Percentiles rank a stretch among this genome's conserved stretches.
Evolutionary conservation across 2,329 filamentous ascomycete species (phyloP).

Genomic region (Shiraia bambusicola): DNA sequence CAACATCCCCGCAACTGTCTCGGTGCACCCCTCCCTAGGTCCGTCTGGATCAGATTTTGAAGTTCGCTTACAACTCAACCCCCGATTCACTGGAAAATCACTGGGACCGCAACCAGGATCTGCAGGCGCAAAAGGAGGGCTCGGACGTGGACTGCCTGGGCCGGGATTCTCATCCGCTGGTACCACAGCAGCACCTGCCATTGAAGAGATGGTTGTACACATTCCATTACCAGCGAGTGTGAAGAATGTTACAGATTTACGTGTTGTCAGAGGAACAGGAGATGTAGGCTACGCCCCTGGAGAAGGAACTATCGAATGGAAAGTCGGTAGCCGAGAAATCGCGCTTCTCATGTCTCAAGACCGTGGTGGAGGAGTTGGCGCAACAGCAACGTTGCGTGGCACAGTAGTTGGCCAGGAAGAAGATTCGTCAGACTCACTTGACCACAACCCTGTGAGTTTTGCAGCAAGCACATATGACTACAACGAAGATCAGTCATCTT

Average conservation of each 20-base stretch:
- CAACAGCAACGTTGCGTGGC: constrained; percentile 74
- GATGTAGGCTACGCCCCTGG: constrained; percentile 80
- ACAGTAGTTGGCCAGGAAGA: constrained; percentile 69
- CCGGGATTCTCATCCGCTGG: constrained; percentile 35
- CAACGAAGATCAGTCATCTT: constrained; percentile 30
- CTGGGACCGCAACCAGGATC: constrained; percentile 44
- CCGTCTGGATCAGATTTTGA: constrained; percentile 80
- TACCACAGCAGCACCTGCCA: constrained; percentile 41
- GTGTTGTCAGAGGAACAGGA: constrained; percentile 74
- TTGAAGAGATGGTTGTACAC: constrained; percentile 77
- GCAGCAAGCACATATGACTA: constrained; percentile 34
- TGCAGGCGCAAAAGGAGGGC: constrained; percentile 18
- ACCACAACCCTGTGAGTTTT: constrained; percentile 34
- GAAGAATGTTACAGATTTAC: constrained; percentile 79
- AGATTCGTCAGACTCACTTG: constrained; percentile 30
- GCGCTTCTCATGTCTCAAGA: constrained; percentile 45
- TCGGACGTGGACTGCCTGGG: constrained; percentile 25
- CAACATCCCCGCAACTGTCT: constrained; percentile 77
- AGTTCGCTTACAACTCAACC: constrained; percentile 71
- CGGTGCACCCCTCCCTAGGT: constrained; percentile 80
- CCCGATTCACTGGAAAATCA: constrained; percentile 46
- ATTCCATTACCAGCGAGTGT: constrained; percentile 79
- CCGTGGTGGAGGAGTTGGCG: constrained; percentile 55
- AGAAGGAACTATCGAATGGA: constrained; percentile 77
- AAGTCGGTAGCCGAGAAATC: constrained; percentile 75